Base-by-base conservation (phyloP, 345 rosid genomes). In the Eucalyptus erythrocorys region DNA sequence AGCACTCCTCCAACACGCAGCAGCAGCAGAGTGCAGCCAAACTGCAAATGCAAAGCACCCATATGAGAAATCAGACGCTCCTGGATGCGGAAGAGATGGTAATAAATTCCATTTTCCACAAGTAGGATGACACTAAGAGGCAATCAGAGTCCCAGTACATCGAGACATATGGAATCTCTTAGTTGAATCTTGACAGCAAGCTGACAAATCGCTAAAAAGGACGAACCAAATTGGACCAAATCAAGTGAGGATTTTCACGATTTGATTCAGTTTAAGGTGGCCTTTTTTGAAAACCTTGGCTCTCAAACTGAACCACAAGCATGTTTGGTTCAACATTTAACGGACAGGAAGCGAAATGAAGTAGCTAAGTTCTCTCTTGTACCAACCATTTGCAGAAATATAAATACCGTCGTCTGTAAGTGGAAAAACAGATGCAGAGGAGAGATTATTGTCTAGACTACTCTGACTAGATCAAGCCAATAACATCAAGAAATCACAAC, bases 21-120 rank as follows among this genome's bases (percentile, higher is more conserved):
- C 92, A 93, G 90, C 94, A 93, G 84, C 93, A 92, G 24, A 93
- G 89, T 50, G 90, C 89, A 80, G 91, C 92, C 91, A 93, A 91
- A 90, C 92, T 93, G 92, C 89, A 90, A 14, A 57, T 48, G 42
- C 16, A 66, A 87, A 48, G 66, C 34, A 15, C 37, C 53, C 14
- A 85, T 48, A 34, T n/a, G 43, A 71, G 82, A 71, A 71, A 71
- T 71, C 59, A 53, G 59, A 53, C 59, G 8, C 59, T 53, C 59
- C 59, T 22, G 27, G 27, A 22, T 7, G 15, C 24, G 8, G 57
- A 51, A 51, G 8, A 7, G 57, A 51, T 3, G 57, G 8, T 51
- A 68, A 12, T 27, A 68, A 68, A 37, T 68, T 68, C 40, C 40
- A 68, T 68, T 68, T 51, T 51, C 57, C 57, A 17, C 19, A 2